Conservation (phyloP, 306 rosid genomes). For the Sicyos baderoa region DNA sequence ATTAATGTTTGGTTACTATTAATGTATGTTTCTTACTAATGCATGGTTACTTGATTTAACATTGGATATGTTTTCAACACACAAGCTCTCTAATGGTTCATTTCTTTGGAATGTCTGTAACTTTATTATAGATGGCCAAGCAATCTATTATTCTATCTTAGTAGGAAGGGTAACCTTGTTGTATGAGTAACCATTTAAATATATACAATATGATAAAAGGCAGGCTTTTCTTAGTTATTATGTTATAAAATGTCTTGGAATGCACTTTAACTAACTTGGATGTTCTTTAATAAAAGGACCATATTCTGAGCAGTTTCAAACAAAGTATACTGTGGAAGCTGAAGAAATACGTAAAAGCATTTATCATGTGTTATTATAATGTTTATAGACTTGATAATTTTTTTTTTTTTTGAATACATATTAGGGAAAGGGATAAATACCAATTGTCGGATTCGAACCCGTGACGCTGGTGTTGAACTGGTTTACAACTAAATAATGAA, state of each 20-base stretch:
- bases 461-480: too few relatives aligned
- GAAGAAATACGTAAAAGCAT: not conserved
- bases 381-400: not conserved
- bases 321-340: not conserved
- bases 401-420: too few relatives aligned
- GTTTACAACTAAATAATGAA: too few relatives aligned
- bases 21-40: too few relatives aligned
- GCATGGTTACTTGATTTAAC: too few relatives aligned
- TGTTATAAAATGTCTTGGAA: not conserved
- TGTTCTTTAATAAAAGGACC: slow-evolving; percentile 12
- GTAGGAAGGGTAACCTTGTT: slow-evolving; percentile 1
- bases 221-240: not conserved
- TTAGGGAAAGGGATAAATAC: too few relatives aligned
- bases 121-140: not conserved
- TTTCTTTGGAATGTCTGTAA: not conserved
- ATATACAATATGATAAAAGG: not conserved
- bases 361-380: not conserved
- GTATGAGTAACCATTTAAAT: not conserved
- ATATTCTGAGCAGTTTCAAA: not conserved
- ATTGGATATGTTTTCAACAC: not conserved
- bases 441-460: too few relatives aligned
- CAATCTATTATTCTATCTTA: slow-evolving; percentile 13
- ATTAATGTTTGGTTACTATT: too few relatives aligned
- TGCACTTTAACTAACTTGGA: not conserved
- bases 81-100: not conserved